Conservation (phyloP, 106 monocot genomes). For the Amphibolis antarctica region DNA sequence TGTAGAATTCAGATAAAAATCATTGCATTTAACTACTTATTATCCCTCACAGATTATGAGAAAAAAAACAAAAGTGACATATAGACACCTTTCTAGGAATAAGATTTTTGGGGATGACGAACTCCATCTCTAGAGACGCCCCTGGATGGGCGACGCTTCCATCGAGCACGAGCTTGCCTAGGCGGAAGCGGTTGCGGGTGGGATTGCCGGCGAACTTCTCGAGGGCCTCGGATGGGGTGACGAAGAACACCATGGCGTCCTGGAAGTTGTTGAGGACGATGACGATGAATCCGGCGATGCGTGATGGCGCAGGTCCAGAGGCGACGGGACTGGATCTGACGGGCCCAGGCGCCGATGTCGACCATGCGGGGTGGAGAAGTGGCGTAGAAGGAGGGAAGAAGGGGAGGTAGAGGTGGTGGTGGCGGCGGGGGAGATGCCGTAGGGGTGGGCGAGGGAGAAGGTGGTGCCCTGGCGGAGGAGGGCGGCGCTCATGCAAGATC, state of each 20-base stretch:
- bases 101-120: constrained; percentile 96
- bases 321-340: constrained; percentile 83
- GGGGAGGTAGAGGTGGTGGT: background rate
- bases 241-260: constrained; percentile 89
- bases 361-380: constrained; percentile 27
- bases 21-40: too few species aligned
- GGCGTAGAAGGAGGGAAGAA: constrained; percentile 6
- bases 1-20: too few species aligned
- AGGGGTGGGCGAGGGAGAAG: too few species aligned
- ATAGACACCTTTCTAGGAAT: too few species aligned
- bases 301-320: constrained; percentile 93
- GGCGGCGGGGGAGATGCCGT: too few species aligned
- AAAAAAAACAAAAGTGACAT: too few species aligned
- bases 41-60: too few species aligned
- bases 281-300: constrained; percentile 84
- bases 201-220: constrained; percentile 47
- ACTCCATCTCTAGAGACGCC: constrained; percentile 75
- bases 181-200: constrained; percentile 59
- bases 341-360: constrained; percentile 87
- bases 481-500: background rate
- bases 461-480: too few species aligned
- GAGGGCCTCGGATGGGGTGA: constrained; percentile 84
- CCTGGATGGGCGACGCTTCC: constrained; percentile 67
- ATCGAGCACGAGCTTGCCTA: constrained; percentile 88
- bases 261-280: constrained; percentile 91